These are phyloP conservation scores for Amylostereum chailletii DNA, from an alignment of 1,284 basidiomycete species.

Conservation along the genomic window DNA sequence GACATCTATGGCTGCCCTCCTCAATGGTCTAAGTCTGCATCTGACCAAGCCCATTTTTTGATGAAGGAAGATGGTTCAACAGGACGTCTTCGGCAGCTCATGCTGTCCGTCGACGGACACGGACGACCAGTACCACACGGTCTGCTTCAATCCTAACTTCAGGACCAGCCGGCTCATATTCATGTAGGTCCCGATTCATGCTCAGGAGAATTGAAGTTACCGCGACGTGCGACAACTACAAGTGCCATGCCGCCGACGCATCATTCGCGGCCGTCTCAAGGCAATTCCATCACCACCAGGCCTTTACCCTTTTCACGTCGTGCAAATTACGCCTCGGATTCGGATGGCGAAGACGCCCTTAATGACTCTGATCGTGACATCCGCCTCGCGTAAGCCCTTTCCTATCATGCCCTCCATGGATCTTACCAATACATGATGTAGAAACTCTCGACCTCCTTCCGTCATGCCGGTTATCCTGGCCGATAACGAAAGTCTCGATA, in stretches of 20 bases:
- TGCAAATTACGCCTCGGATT: slow-evolving; percentile 8
- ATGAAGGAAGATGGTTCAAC: slow-evolving; percentile 65
- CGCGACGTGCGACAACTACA: too few relatives aligned
- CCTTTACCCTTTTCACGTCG: slow-evolving; percentile 10
- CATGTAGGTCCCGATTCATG: too few relatives aligned
- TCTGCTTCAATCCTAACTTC: background rate
- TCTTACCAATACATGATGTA: slow-evolving; percentile 14
- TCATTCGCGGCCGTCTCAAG: background rate
- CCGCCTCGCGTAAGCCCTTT: slow-evolving; percentile 8
- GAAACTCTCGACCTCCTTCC: slow-evolving; percentile 43
- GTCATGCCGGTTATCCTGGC: slow-evolving; percentile 19
- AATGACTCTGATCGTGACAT: slow-evolving; percentile 8
- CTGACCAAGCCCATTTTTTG: slow-evolving; percentile 59
- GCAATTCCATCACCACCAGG: slow-evolving; percentile 1
- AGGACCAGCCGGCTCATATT: background rate
- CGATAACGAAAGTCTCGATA: slow-evolving; percentile 49
- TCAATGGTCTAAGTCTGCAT: slow-evolving; percentile 45
- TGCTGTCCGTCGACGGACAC: slow-evolving; percentile 24
- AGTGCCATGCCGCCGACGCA: too few relatives aligned
- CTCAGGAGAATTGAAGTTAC: too few relatives aligned
- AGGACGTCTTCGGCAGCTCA: slow-evolving; percentile 49
- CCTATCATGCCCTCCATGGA: background rate
- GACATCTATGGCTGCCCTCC: slow-evolving; percentile 64
- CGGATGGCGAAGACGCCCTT: slow-evolving; percentile 11
- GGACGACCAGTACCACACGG: background rate